A percentile compares a stretch with the other conserved stretches of the same genome.
These are phyloP conservation scores for Pterothamnion heteromorphum DNA, from an alignment of 31 red algal species.

Conservation along the genomic window DNA sequence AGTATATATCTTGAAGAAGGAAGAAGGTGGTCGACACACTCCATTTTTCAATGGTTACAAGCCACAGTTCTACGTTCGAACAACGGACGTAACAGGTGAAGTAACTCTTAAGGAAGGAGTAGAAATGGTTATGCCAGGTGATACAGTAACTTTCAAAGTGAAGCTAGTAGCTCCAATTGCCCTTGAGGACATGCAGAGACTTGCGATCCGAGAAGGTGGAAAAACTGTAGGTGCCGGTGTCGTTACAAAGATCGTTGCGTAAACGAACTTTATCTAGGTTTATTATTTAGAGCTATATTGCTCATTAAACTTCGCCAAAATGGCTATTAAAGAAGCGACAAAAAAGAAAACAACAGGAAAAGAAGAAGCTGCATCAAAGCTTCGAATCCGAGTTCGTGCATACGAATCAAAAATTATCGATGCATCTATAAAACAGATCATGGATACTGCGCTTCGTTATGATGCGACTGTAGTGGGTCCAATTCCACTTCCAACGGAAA, in stretches of 20 bases:
- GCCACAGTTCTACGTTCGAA: slow-evolving; percentile 95
- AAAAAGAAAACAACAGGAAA: background rate
- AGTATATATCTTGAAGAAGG: slow-evolving; percentile 89
- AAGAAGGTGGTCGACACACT: slow-evolving; percentile 98
- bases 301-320: background rate
- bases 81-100: slow-evolving; percentile 92
- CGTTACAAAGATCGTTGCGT: slow-evolving; percentile 88
- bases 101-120: slow-evolving; percentile 69
- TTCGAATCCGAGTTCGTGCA: slow-evolving; percentile 7
- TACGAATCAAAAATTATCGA: slow-evolving; percentile 29
- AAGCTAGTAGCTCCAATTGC: slow-evolving; percentile 77
- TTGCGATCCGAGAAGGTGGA: slow-evolving; percentile 97
- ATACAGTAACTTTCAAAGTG: slow-evolving; percentile 75
- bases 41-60: slow-evolving; percentile 95
- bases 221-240: slow-evolving; percentile 92
- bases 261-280: slow-evolving; percentile 7
- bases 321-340: background rate
- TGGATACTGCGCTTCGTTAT: background rate
- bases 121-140: slow-evolving; percentile 99
- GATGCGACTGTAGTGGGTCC: background rate
- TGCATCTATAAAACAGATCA: background rate
- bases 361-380: background rate
- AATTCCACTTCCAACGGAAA: slow-evolving; percentile 17
- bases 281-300: background rate
- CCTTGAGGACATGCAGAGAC: slow-evolving; percentile 73